Evolutionary conservation across 768 basidiomycete genomes (phyloP), one percentile per base, ranked within the genome.

Genomic region (Pleurotus platypus): DNA sequence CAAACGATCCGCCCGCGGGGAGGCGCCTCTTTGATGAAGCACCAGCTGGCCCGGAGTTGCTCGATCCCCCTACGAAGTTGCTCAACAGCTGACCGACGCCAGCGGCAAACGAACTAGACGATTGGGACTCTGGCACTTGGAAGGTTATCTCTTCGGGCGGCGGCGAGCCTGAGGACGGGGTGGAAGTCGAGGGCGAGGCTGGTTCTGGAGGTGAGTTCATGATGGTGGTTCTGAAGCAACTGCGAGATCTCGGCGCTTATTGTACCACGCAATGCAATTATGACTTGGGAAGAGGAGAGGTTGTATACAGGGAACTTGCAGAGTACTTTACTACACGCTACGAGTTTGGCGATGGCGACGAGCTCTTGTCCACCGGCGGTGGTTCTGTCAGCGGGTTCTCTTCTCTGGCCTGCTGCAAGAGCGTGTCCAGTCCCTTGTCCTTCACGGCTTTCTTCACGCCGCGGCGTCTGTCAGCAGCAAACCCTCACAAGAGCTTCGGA

Each of bases 321-420:
- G n/a, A n/a, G 16, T 45, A 45, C 42, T 22, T 15, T 35, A 22
- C n/a, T 22, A 45, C 42, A 16, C 15, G 20, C 20, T 22, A 45
- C n/a, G 42, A 45, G n/a, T 11, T 45, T 16, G 42, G 20, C 15
- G 42, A 35, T 35, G 30, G 9, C 30, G 30, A 35, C 8, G 30
- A 35, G 22, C 18, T 42, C 38, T 42, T 54, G 15, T 54, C 51
- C 37, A 56, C 30, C 8, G 82, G 76, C 18, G 80, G 77, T 4
- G 84, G 82, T 20, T 86, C 83, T 40, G 78, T 82, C 61, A 92
- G 61, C 2, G 91, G 90, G 65, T 92, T 89, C 61, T 94, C 92
- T 49, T 84, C 78, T 57, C 88, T 75, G 1, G 95, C 92, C 65
- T 92, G 89, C 49, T 87, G 80, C 1, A 98, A 75, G 51, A 97